Evolutionary conservation across 345 rosid genomes (phyloP), one percentile per base, ranked within the genome.

Genomic region (Camelina sativa): DNA sequence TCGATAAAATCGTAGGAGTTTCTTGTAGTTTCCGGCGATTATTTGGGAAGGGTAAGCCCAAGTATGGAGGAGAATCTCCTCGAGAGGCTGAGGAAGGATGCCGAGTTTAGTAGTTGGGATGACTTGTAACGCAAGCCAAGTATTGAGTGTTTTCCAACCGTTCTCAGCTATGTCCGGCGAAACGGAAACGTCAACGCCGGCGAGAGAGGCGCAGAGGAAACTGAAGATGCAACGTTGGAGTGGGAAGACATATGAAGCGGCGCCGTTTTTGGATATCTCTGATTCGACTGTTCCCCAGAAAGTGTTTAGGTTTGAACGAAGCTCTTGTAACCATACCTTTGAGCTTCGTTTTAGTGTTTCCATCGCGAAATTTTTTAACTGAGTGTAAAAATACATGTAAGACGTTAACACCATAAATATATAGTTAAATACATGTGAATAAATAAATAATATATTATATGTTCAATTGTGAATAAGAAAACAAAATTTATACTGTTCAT

Each of bases 31-130:
- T n/a, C 88, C 91, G 13, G 85, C 72, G 20, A 88, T 86, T 1
- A 93, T 80, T 43, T 75, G 71, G 43, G 44, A 77, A 28, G 98
- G 98, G 80, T 91, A 91, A 1, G 87, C 28, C 77, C 87, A 91
- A 2, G 98, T 85, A 80, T 93, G 98, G 58, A 93, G 87, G 40
- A 93, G 88, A 56, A 91, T 76, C 74, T 89, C 98, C 7, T 79
- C 89, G 0, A 93, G 75, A 3, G 97, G 96, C 51, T 89, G 96
- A 2, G 74, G 12, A 37, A 80, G 30, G 6, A 34, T 1, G 37
- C 85, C 83, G 28, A 91, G 64, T 1, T 76, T 65, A 23, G 82
- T 1, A 5, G 89, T 79, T 28, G 98, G 98, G 22, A 88, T 83
- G 68, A 93, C 51, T 79, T 85, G 91, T 38, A 91, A 44, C 10